These are phyloP conservation scores for Hippophae rhamnoides DNA, from an alignment of 306 rosid species.

Conservation along the genomic window DNA sequence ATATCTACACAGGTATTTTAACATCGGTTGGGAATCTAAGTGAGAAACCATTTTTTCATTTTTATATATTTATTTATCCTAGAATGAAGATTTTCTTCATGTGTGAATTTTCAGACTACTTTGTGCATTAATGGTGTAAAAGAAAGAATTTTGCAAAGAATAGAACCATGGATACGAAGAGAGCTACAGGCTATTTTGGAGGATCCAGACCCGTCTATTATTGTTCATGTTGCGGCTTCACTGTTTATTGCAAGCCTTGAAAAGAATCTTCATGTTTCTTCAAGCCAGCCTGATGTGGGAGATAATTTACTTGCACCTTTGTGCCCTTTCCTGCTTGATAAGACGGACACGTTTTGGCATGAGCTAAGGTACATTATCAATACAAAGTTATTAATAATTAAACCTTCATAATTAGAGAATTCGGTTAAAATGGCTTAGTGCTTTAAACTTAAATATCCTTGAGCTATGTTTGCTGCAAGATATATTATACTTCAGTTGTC, in stretches of 20 bases:
- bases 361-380: constrained; percentile 40
- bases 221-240: constrained; percentile 45
- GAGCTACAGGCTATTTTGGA: constrained; percentile 48
- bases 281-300: constrained; percentile 19
- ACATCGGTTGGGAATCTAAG: not conserved
- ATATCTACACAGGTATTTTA: constrained; percentile 23
- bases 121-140: constrained; percentile 17
- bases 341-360: constrained; percentile 46
- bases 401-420: not conserved
- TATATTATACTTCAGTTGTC: too few relatives aligned
- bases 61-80: not conserved
- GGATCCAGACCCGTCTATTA: constrained; percentile 41
- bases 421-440: too few relatives aligned
- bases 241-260: constrained; percentile 35
- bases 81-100: not conserved
- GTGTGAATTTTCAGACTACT: constrained; percentile 16
- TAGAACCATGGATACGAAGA: constrained; percentile 56
- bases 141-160: constrained; percentile 27
- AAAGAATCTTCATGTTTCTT: constrained; percentile 13
- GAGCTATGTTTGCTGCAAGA: too few relatives aligned
- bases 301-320: constrained; percentile 28
- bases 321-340: constrained; percentile 37
- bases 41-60: not conserved
- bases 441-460: too few relatives aligned
- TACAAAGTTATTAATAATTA: not conserved